Conservation (phyloP, 345 rosid genomes). For the Arabis alpina region DNA sequence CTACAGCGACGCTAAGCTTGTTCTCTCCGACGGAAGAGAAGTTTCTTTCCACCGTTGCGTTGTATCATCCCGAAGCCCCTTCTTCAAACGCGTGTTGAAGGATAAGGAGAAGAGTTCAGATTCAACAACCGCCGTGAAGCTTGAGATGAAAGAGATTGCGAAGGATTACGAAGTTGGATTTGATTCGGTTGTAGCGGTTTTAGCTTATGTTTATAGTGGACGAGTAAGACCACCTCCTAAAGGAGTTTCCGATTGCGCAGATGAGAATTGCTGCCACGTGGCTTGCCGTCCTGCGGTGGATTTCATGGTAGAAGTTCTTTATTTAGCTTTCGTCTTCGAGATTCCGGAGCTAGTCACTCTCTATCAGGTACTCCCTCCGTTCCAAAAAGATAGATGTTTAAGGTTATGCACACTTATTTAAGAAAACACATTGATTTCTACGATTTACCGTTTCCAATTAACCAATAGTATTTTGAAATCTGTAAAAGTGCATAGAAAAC, state of each 20-base stretch:
- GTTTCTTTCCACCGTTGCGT: slow-evolving; percentile 81
- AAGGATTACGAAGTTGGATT: slow-evolving; percentile 59
- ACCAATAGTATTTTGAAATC: too few relatives aligned
- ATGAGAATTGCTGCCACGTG: slow-evolving; percentile 68
- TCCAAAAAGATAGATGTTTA: too few relatives aligned
- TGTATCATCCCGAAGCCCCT: slow-evolving; percentile 62
- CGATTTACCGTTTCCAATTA: too few relatives aligned
- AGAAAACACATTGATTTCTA: too few relatives aligned
- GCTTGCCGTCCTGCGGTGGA: slow-evolving; percentile 78
- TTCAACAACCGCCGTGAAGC: slow-evolving; percentile 31
- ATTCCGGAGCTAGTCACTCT: slow-evolving; percentile 66
- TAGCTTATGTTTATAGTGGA: slow-evolving; percentile 72
- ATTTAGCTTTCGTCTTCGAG: slow-evolving; percentile 63
- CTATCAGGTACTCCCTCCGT: too few relatives aligned
- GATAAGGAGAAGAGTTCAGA: slow-evolving; percentile 40
- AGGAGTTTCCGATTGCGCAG: slow-evolving; percentile 66
- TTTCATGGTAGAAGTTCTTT: slow-evolving; percentile 72
- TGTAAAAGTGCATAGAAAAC: too few relatives aligned
- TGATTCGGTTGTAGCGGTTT: slow-evolving; percentile 64
- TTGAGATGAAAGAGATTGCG: slow-evolving; percentile 63
- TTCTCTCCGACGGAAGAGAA: slow-evolving; percentile 54
- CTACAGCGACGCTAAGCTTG: slow-evolving; percentile 71
- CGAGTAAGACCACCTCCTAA: slow-evolving; percentile 60
- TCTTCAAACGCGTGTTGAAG: slow-evolving; percentile 55
- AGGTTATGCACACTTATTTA: too few relatives aligned